Percentiles rank a stretch among this genome's conserved stretches.
These are phyloP conservation scores for Triangularia setosa DNA, from an alignment of 2,329 filamentous ascomycete species.

Conservation along the genomic window DNA sequence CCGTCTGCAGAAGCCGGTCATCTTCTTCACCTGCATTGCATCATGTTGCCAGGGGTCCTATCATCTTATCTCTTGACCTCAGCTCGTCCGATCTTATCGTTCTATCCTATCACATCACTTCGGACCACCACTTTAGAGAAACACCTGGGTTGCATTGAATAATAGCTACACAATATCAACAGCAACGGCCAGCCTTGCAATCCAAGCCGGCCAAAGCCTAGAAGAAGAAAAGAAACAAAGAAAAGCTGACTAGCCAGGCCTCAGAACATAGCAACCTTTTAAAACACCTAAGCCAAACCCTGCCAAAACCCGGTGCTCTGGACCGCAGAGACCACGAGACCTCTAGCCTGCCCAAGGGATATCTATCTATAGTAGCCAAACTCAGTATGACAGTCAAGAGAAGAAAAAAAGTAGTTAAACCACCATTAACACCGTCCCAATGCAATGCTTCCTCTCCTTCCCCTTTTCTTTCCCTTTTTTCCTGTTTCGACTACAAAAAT, in stretches of 20 bases:
- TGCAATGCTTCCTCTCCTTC: neutral
- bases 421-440: neutral
- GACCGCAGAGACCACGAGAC: neutral
- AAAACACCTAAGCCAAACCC: neutral
- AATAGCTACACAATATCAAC: neutral
- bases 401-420: neutral
- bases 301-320: neutral
- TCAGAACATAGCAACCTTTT: neutral
- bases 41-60: neutral
- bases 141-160: neutral
- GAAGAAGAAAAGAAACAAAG: neutral
- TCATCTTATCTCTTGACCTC: neutral
- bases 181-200: neutral
- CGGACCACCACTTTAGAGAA: neutral
- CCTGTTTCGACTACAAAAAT: slow-evolving; percentile 16
- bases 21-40: neutral
- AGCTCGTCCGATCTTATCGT: neutral
- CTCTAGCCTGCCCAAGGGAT: neutral
- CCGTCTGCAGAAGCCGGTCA: neutral
- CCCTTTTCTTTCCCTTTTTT: neutral
- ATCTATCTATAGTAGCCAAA: neutral
- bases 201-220: too few relatives aligned
- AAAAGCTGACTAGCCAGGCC: neutral
- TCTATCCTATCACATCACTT: neutral
- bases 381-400: neutral